phyloP scores from a whole-genome alignment of 768 basidiomycete genomes.

The Kwoniella bestiolae region DNA sequence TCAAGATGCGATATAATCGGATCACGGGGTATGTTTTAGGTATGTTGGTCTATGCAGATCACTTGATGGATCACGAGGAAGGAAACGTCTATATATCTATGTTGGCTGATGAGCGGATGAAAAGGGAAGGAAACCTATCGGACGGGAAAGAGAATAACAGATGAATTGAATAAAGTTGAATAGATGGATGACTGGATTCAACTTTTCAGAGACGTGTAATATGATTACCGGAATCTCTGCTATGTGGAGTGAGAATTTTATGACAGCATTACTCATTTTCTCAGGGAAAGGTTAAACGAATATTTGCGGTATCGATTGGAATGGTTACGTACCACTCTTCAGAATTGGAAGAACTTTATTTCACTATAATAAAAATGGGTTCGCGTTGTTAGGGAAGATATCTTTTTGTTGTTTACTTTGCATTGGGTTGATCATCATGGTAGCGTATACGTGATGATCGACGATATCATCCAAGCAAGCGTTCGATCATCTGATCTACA shows the following conservation, averaged over 20 bases:
- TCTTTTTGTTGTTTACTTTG: too few relatives aligned
- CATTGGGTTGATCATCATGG: too few relatives aligned
- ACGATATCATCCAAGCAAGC: too few relatives aligned
- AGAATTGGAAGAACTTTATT: too few relatives aligned
- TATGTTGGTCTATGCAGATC: background rate
- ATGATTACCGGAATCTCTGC: background rate
- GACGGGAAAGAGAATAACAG: background rate
- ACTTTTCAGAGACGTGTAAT: too few relatives aligned
- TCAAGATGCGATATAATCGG: background rate
- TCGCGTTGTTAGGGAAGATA: background rate
- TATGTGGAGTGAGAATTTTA: background rate
- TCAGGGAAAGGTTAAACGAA: too few relatives aligned
- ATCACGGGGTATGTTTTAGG: background rate
- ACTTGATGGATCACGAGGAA: background rate
- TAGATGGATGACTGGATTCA: background rate
- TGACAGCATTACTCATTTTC: background rate
- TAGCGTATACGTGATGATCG: too few relatives aligned
- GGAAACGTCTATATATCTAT: background rate
- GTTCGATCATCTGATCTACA: too few relatives aligned
- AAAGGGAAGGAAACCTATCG: background rate
- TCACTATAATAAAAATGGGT: too few relatives aligned
- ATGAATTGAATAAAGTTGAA: background rate
- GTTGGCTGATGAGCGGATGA: background rate
- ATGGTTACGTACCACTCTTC: background rate
- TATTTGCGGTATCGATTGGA: background rate